Evolutionary conservation across 495 filamentous ascomycete species (phyloP).

Genomic region (Stereocaulon alpinum): DNA sequence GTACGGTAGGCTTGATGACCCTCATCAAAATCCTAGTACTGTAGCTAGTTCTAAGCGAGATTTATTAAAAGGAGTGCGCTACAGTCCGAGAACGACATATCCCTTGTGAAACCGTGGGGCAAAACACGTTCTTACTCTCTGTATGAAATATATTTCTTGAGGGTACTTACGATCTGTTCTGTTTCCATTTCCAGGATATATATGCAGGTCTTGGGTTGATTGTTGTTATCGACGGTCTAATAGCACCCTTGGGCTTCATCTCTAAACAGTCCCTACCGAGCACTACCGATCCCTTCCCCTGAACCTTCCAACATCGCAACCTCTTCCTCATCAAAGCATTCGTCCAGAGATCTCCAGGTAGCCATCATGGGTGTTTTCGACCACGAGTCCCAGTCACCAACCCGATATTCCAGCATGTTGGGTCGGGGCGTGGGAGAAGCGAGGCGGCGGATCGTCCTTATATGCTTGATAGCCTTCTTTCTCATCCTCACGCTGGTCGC

Average conservation of each 20-base stretch:
- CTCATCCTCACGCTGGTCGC: conserved; percentile 12
- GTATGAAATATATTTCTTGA: no score
- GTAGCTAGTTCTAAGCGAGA: no score
- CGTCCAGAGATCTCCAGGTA: neutral
- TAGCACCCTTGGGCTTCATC: neutral
- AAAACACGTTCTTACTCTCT: no score
- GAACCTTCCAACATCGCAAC: neutral
- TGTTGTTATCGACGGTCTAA: neutral
- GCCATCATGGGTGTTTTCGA: conserved; percentile 12
- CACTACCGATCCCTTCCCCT: neutral
- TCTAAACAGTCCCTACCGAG: neutral
- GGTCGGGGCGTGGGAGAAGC: conserved; percentile 13
- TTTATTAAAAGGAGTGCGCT: no score
- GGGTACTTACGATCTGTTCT: no score
- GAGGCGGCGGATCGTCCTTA: conserved; percentile 12
- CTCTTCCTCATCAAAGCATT: neutral
- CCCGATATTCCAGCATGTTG: conserved; percentile 8
- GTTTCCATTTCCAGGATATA: no score
- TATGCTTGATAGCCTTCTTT: conserved; percentile 11
- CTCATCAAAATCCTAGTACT: no score
- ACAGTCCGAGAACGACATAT: no score
- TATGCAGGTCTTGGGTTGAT: no score
- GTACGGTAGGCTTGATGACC: no score
- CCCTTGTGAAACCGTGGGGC: no score
- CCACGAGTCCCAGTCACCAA: conserved; percentile 12